Conservation (phyloP, 352 stramenopile genomes). For the Globisporangium orthogonon region DNA sequence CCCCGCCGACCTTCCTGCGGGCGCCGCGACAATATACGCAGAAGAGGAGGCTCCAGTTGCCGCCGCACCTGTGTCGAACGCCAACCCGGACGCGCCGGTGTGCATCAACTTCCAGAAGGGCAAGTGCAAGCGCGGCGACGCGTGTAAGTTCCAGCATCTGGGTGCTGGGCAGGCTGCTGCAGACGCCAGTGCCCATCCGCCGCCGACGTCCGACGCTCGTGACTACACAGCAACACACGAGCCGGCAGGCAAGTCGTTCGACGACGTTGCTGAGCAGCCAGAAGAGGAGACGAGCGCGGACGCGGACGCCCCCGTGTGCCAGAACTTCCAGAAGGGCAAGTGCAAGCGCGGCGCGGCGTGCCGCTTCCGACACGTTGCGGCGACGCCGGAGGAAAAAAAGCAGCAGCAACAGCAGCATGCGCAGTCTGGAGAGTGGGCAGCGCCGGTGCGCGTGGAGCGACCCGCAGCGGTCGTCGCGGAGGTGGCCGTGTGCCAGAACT, state of each 20-base stretch:
- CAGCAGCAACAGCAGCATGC: conserved; percentile 10
- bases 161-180: conserved; percentile 10
- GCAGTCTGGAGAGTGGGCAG: conserved; percentile 15
- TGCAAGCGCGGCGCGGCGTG: conserved; percentile 58
- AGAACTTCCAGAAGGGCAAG: conserved; percentile 64
- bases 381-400: conserved; percentile 7
- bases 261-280: conserved; percentile 8
- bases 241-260: not conserved
- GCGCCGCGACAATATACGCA: conserved; percentile 16
- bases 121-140: conserved; percentile 56
- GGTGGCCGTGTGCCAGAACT: conserved; percentile 48
- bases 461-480: conserved; percentile 33
- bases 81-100: conserved; percentile 39
- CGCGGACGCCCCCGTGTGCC: conserved; percentile 40
- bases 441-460: conserved; percentile 28
- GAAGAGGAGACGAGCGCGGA: conserved; percentile 36
- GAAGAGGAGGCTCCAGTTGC: conserved; percentile 12
- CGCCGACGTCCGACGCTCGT: not conserved
- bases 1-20: conserved; percentile 23
- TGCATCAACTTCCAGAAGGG: conserved; percentile 70
- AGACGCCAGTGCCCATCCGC: conserved; percentile 1
- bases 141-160: conserved; percentile 58
- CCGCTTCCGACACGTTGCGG: conserved; percentile 52
- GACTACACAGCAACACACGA: conserved; percentile 7
- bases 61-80: conserved; percentile 13